phyloP scores from a whole-genome alignment of 208 protist genomes.

The Acanthamoeba castellanii region DNA sequence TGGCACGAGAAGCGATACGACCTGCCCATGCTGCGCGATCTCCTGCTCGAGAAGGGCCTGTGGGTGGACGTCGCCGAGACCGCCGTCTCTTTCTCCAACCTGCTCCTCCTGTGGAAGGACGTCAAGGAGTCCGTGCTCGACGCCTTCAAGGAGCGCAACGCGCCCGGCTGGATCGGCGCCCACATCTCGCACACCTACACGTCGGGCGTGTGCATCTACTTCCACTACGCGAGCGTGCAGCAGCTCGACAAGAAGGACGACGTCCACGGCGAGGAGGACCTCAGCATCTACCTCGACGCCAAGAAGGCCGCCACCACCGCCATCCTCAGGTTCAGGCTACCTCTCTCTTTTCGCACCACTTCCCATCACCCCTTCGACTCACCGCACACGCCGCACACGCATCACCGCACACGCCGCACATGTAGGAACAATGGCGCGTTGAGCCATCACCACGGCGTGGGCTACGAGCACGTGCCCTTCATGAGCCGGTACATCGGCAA shows the following conservation, averaged over 20 bases:
- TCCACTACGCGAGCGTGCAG: constrained; percentile 85
- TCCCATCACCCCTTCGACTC: background rate
- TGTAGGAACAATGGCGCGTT: constrained; percentile 71
- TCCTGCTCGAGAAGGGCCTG: constrained; percentile 81
- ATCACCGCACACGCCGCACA: background rate
- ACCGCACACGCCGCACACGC: background rate
- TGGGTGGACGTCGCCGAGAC: constrained; percentile 87
- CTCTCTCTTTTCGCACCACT: background rate
- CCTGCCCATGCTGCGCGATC: constrained; percentile 78
- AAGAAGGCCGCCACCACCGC: constrained; percentile 83
- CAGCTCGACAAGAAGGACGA: constrained; percentile 56
- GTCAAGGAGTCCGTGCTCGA: constrained; percentile 77
- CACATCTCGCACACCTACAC: constrained; percentile 86
- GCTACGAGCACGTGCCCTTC: constrained; percentile 19
- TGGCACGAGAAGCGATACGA: constrained; percentile 58
- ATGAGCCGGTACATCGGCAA: constrained; percentile 18
- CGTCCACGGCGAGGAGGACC: constrained; percentile 44
- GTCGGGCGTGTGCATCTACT: constrained; percentile 87
- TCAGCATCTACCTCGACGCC: constrained; percentile 79
- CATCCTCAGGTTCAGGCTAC: constrained; percentile 81
- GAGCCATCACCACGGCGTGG: constrained; percentile 75
- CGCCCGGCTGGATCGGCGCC: constrained; percentile 76
- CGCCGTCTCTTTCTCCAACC: constrained; percentile 78
- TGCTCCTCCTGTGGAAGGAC: constrained; percentile 80
- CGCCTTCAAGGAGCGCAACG: constrained; percentile 70